A percentile compares a stretch with the other conserved stretches of the same genome.
Evolutionary conservation across 2,329 filamentous ascomycete species (phyloP).

Genomic region (Teratosphaeria nubilosa): DNA sequence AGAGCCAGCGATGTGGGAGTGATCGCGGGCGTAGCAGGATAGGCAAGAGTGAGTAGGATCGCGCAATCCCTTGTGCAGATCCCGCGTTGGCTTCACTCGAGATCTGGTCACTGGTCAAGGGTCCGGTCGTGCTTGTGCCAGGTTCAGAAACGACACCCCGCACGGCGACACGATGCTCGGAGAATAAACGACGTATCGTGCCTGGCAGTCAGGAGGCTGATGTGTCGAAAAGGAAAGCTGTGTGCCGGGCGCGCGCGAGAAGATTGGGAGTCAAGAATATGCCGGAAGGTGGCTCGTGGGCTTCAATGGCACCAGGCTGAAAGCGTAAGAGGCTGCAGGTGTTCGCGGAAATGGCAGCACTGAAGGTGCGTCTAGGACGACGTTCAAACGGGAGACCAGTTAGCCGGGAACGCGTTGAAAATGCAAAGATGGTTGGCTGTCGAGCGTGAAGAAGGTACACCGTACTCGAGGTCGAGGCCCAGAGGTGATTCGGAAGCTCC

Average conservation of each 20-base stretch:
- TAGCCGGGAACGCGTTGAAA: conserved; percentile 5
- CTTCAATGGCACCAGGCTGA: conserved; percentile 5
- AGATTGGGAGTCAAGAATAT: conserved; percentile 1
- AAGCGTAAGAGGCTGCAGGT: conserved; percentile 16
- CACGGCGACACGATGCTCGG: conserved; percentile 4
- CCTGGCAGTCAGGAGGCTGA: conserved; percentile 4
- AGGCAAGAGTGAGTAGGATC: neutral
- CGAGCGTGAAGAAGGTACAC: neutral
- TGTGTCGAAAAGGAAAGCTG: conserved; percentile 7
- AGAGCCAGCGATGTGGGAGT: neutral
- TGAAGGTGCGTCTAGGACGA: conserved; percentile 4
- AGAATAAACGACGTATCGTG: conserved; percentile 12
- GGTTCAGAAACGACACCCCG: neutral
- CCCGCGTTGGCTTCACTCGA: neutral
- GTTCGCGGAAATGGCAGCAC: conserved; percentile 10
- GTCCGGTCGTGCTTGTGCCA: neutral
- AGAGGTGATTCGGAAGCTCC: conserved; percentile 5
- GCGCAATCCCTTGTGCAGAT: neutral
- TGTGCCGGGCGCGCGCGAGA: conserved; percentile 6
- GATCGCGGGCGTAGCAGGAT: neutral
- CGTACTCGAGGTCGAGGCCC: conserved; percentile 2
- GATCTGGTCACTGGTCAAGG: neutral
- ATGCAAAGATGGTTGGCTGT: neutral
- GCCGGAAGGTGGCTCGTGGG: conserved; percentile 12
- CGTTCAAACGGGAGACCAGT: conserved; percentile 9